Percentiles rank a stretch among this genome's conserved stretches.
Evolutionary conservation across 352 stramenopile genomes (phyloP).

Genomic region (Phytopythium vexans): DNA sequence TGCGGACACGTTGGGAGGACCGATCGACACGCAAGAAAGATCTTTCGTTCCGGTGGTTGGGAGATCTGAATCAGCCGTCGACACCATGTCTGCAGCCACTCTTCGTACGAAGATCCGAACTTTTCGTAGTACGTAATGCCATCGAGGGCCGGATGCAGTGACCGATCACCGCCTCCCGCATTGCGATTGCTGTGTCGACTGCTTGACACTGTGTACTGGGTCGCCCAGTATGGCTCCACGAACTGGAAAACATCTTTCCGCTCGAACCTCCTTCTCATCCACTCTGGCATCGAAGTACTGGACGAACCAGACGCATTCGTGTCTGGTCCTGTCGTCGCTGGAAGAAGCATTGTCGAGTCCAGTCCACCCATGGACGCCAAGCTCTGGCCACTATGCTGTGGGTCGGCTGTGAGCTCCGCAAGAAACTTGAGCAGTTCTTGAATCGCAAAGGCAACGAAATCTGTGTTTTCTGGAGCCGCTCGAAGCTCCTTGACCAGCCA

Average conservation of each 20-base stretch:
- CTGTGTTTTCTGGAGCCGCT: constrained; percentile 80
- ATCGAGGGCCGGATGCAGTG: constrained; percentile 17
- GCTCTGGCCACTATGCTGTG: constrained; percentile 68
- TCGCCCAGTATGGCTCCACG: constrained; percentile 88
- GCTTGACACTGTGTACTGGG: constrained; percentile 61
- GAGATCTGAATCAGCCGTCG: constrained; percentile 71
- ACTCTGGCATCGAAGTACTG: constrained; percentile 59
- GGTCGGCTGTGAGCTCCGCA: constrained; percentile 64
- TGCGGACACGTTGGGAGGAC: constrained; percentile 65
- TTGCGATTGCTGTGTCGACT: constrained; percentile 8
- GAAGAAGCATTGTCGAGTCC: background rate
- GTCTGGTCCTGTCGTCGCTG: background rate
- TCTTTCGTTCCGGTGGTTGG: constrained; percentile 79
- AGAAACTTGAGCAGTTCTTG: constrained; percentile 85
- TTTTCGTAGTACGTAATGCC: constrained; percentile 75
- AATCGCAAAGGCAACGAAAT: constrained; percentile 79
- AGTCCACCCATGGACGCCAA: constrained; percentile 11
- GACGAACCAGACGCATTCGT: background rate
- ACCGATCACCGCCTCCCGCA: constrained; percentile 15
- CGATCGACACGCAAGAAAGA: constrained; percentile 69
- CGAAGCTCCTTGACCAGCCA: constrained; percentile 82
- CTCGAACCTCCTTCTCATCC: constrained; percentile 84
- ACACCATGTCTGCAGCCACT: constrained; percentile 82
- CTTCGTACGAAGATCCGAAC: constrained; percentile 71
- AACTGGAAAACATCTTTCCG: constrained; percentile 84